Evolutionary conservation across 805 yeast genomes (phyloP), one percentile per base, ranked within the genome.

Genomic region (Brettanomyces anomalus): DNA sequence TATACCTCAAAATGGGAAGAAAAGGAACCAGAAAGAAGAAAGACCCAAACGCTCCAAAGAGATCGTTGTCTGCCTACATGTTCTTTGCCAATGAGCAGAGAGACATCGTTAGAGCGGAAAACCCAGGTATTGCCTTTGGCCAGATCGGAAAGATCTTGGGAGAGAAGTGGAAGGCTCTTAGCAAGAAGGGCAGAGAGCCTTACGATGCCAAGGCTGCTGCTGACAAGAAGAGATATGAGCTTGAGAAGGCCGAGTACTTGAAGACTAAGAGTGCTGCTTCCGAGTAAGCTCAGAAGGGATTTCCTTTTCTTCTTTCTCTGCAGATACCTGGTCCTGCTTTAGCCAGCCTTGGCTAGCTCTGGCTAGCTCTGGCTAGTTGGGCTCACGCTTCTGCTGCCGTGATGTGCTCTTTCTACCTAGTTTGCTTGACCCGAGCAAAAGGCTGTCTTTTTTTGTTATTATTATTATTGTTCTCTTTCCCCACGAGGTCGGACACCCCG

Each of bases 41-140:
- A 63, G 95, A 86, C 67, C 96, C 98, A 72, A 89, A 90, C 68
- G 98, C 98, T 52, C 98, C 98, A 67, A 93, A 93, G 86, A 86
- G 97, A 70, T 87, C 97, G 20, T 72, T 93, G 64, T 87, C 97
- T 47, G 96, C 97, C 40, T 93, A 90, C 81, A 89, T 93, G 97
- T 90, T 86, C 79, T 93, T 89, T 62, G 97, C 98, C 57, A 88
- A 87, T 65, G 97, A 88, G 62, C 85, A 85, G 77, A 89, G 98
- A 76, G 97, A 90, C 68, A 77, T 79, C 51, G 96, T 93, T 54
- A 81, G 95, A 66, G 81, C 90, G 49, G 97, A 89, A 66, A 87
- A 90, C 76, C 97, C 97, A 58, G 96, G 95, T 64, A 85, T 89
- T 56, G 70, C 89, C 36, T 93, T 93, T 60, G 98, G 94, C 54